Percentiles rank a stretch among this genome's conserved stretches.
Conservation (phyloP, 805 yeast species). For the Pichia nanzhaoensis region DNA sequence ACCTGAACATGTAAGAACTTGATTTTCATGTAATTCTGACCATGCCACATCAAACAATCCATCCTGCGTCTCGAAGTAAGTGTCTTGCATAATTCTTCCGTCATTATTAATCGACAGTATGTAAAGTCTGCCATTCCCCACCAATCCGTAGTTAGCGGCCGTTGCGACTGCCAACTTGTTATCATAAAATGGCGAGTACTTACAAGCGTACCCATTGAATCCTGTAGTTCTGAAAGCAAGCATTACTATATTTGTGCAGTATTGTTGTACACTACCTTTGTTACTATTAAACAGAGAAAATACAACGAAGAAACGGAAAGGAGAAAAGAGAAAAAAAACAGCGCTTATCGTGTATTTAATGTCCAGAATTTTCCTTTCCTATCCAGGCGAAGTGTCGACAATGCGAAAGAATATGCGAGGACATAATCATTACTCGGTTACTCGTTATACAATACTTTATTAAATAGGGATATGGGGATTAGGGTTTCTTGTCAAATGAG, state of each 20-base stretch:
- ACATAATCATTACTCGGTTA: too few relatives aligned
- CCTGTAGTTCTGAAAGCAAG: constrained; percentile 68
- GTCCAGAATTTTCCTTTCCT: too few relatives aligned
- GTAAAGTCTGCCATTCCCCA: constrained; percentile 83
- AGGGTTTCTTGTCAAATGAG: constrained; percentile 1
- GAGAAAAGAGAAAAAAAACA: too few relatives aligned
- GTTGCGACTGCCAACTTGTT: constrained; percentile 85
- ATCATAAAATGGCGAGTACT: constrained; percentile 89
- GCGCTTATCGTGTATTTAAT: too few relatives aligned
- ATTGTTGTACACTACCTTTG: too few relatives aligned
- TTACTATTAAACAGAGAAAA: too few relatives aligned
- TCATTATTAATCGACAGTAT: constrained; percentile 59
- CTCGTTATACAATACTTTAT: too few relatives aligned
- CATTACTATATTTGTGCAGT: constrained; percentile 31
- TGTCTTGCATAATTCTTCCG: constrained; percentile 53
- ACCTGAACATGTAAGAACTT: constrained; percentile 74
- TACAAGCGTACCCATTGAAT: constrained; percentile 79
- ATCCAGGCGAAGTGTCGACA: too few relatives aligned
- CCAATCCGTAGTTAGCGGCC: constrained; percentile 88
- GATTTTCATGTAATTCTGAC: constrained; percentile 90
- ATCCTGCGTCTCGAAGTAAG: constrained; percentile 83
- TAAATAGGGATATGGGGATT: neutral
- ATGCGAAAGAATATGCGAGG: too few relatives aligned
- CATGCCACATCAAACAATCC: constrained; percentile 83
- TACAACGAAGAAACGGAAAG: too few relatives aligned